Percentiles rank a stretch among this genome's conserved stretches.
These are phyloP conservation scores for Aspergillus kassunensis DNA, from an alignment of 495 filamentous ascomycete species.

Conservation along the genomic window DNA sequence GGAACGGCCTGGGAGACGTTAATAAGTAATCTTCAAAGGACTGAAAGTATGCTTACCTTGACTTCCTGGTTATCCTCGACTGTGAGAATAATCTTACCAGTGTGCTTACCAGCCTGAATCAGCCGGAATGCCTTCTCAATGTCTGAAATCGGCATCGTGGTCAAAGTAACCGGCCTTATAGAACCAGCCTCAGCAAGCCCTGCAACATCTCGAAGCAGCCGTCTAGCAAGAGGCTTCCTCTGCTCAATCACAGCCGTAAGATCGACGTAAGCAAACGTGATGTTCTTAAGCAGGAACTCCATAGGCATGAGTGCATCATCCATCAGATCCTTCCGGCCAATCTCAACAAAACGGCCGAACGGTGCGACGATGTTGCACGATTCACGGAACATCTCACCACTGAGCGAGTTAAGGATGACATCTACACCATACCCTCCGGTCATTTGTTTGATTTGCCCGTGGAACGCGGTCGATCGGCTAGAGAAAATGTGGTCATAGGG, in stretches of 20 bases:
- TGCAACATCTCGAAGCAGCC: constrained; percentile 6
- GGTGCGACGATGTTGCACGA: constrained; percentile 43
- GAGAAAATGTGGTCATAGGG: constrained; percentile 54
- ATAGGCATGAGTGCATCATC: constrained; percentile 22
- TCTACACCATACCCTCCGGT: constrained; percentile 53
- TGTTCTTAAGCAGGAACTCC: constrained; percentile 19
- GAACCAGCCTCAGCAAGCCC: constrained; percentile 11
- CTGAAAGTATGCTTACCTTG: background rate
- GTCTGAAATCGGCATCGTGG: constrained; percentile 35
- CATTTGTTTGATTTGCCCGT: constrained; percentile 29
- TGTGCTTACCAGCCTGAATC: constrained; percentile 50
- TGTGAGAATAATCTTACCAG: constrained; percentile 56
- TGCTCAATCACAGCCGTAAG: constrained; percentile 10
- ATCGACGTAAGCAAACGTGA: constrained; percentile 23
- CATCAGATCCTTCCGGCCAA: constrained; percentile 41
- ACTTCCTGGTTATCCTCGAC: constrained; percentile 11
- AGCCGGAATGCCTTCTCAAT: constrained; percentile 52
- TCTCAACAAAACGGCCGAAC: constrained; percentile 50
- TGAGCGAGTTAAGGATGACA: constrained; percentile 50
- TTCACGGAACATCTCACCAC: constrained; percentile 36
- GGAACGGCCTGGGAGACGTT: constrained; percentile 4
- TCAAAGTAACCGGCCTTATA: constrained; percentile 5
- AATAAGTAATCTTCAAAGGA: background rate
- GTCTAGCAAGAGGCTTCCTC: constrained; percentile 5
- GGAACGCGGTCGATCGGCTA: constrained; percentile 42